Conservation (phyloP, 1,139 yeast species). For the Arxiozyma slooffiae region DNA sequence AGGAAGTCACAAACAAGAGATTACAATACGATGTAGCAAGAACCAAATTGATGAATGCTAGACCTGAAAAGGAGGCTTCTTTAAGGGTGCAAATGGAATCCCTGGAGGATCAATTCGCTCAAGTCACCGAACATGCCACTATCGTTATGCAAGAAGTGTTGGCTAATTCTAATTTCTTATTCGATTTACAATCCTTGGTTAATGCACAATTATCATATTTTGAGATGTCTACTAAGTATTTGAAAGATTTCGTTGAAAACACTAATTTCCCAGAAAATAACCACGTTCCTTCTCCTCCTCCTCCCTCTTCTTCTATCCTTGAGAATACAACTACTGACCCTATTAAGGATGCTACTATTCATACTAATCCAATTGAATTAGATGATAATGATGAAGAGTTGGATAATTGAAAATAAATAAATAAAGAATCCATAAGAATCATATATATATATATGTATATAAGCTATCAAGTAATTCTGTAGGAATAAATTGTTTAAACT, state of each 20-base stretch:
- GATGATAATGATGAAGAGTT: constrained; percentile 1
- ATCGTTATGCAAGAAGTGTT: constrained; percentile 75
- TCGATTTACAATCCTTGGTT: constrained; percentile 59
- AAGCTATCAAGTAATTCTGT: not conserved
- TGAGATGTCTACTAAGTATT: constrained; percentile 62
- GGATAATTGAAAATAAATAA: not conserved
- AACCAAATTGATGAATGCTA: constrained; percentile 54
- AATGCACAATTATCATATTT: constrained; percentile 79
- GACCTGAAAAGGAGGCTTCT: constrained; percentile 66
- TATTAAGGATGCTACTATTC: not conserved
- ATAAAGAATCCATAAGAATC: too few relatives aligned
- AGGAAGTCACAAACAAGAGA: constrained; percentile 69
- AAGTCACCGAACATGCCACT: constrained; percentile 84
- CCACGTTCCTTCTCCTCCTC: too few relatives aligned
- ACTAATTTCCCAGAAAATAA: constrained; percentile 1
- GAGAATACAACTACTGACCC: not conserved
- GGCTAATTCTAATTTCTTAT: constrained; percentile 62
- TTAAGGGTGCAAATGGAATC: constrained; percentile 72
- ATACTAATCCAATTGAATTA: constrained; percentile 1
- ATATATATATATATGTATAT: too few relatives aligned
- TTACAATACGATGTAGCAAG: constrained; percentile 75
- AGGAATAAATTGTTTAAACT: not conserved
- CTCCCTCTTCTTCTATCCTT: constrained; percentile 1
- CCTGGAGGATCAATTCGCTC: constrained; percentile 84
- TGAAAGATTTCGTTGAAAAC: constrained; percentile 45